A percentile compares a stretch with the other conserved stretches of the same genome.
Conservation (phyloP, 75 land plant genomes). For the Gnetum montanum region DNA sequence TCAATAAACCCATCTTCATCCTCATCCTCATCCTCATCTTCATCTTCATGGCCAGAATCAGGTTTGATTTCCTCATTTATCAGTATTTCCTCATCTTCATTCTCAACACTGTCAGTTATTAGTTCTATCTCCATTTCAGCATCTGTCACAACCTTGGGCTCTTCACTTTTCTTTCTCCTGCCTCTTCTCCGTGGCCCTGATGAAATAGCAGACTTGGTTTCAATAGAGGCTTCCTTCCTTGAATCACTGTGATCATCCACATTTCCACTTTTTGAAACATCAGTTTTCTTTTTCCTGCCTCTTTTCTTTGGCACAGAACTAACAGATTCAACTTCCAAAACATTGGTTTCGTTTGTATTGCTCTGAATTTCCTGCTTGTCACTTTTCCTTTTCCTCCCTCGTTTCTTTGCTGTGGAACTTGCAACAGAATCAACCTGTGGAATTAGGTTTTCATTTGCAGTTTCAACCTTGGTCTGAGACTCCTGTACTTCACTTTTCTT, state of each 20-base stretch:
- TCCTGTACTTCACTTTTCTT: too few relatives aligned
- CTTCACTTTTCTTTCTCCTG: slow-evolving; percentile 17
- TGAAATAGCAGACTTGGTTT: neutral
- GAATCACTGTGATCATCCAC: neutral
- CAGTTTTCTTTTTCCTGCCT: slow-evolving; percentile 7
- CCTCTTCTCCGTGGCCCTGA: slow-evolving; percentile 5
- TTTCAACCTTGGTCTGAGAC: too few relatives aligned
- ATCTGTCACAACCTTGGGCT: slow-evolving; percentile 10
- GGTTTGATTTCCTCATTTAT: neutral
- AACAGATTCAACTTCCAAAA: too few relatives aligned
- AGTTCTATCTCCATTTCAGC: slow-evolving; percentile 5
- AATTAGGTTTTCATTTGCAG: too few relatives aligned
- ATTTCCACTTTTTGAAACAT: neutral
- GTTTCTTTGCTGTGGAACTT: too few relatives aligned
- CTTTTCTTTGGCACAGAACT: neutral
- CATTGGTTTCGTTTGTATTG: too few relatives aligned
- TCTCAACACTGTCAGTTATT: slow-evolving; percentile 5
- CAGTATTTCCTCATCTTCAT: slow-evolving; percentile 6
- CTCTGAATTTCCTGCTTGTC: too few relatives aligned
- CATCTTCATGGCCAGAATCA: slow-evolving; percentile 19
- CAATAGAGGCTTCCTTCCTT: slow-evolving; percentile 1
- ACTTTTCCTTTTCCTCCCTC: too few relatives aligned
- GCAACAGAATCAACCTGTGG: too few relatives aligned
- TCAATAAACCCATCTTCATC: slow-evolving; percentile 19
- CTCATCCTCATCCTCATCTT: slow-evolving; percentile 22